Evolutionary conservation across 306 rosid genomes (phyloP).

Genomic region (Mimosa pudica): DNA sequence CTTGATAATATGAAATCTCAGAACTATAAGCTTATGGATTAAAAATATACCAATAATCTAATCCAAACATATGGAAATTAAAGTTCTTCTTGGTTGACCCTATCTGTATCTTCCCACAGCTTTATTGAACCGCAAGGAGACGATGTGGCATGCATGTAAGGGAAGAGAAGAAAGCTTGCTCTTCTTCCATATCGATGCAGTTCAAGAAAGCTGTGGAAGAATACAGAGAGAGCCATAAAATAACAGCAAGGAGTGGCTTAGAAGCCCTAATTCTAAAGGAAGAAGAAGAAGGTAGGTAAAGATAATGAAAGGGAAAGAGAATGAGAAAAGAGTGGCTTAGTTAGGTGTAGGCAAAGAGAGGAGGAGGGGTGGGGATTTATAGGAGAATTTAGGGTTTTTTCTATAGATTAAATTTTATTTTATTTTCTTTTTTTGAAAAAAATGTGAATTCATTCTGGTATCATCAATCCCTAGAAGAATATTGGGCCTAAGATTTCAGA

Average conservation of each 20-base stretch:
- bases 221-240: slow-evolving; percentile 75
- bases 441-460: background rate
- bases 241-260: background rate
- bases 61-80: slow-evolving; percentile 20
- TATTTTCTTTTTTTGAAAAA: background rate
- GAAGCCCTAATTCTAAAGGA: slow-evolving; percentile 39
- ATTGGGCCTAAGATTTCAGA: slow-evolving; percentile 69
- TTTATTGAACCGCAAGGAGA: slow-evolving; percentile 92
- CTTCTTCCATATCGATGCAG: slow-evolving; percentile 60
- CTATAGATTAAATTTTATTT: background rate
- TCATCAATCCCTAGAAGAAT: slow-evolving; percentile 99
- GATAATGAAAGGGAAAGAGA: background rate
- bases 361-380: slow-evolving; percentile 54
- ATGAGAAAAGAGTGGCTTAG: slow-evolving; percentile 29
- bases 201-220: slow-evolving; percentile 99
- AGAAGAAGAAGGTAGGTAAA: slow-evolving; percentile 5
- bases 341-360: slow-evolving; percentile 51
- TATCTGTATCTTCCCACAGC: slow-evolving; percentile 99
- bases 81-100: slow-evolving; percentile 46
- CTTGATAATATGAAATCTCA: background rate
- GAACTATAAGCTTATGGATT: background rate
- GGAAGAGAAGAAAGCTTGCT: slow-evolving; percentile 29
- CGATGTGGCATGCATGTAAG: slow-evolving; percentile 46
- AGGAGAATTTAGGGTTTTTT: slow-evolving; percentile 49
- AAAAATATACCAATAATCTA: background rate